These are phyloP conservation scores for Moricandia moricandioides DNA, from an alignment of 345 rosid genomes.

Conservation along the genomic window DNA sequence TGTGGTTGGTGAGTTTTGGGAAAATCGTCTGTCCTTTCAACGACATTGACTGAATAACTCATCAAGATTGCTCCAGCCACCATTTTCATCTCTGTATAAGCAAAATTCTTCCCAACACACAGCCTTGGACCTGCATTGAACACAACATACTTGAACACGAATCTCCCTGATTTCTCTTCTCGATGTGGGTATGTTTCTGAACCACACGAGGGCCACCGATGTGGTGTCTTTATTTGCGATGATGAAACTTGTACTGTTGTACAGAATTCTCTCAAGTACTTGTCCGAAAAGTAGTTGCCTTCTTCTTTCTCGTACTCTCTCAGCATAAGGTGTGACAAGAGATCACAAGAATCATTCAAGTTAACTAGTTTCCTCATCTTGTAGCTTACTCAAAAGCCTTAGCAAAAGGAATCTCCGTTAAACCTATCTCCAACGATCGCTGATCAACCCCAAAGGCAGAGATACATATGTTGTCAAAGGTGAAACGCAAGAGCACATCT, in stretches of 20 bases:
- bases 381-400: constrained; percentile 83
- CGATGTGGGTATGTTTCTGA: constrained; percentile 47
- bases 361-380: constrained; percentile 29
- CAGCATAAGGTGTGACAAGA: constrained; percentile 60
- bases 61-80: constrained; percentile 61
- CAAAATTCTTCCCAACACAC: constrained; percentile 73
- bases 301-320: constrained; percentile 35
- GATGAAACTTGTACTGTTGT: constrained; percentile 46
- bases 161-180: constrained; percentile 47
- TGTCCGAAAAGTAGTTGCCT: constrained; percentile 36
- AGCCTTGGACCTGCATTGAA: constrained; percentile 75
- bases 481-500: constrained; percentile 64
- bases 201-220: constrained; percentile 69
- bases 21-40: constrained; percentile 46
- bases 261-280: constrained; percentile 61
- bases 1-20: constrained; percentile 67
- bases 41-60: constrained; percentile 56
- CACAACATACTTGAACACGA: constrained; percentile 58
- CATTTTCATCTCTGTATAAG: constrained; percentile 82
- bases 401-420: constrained; percentile 64
- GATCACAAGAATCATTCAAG: constrained; percentile 48
- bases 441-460: constrained; percentile 72
- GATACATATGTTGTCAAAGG: constrained; percentile 71
- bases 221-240: constrained; percentile 83
- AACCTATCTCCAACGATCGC: constrained; percentile 51